phyloP scores from a whole-genome alignment of 1,139 yeast genomes.

The Blastobotrys aristatus region DNA sequence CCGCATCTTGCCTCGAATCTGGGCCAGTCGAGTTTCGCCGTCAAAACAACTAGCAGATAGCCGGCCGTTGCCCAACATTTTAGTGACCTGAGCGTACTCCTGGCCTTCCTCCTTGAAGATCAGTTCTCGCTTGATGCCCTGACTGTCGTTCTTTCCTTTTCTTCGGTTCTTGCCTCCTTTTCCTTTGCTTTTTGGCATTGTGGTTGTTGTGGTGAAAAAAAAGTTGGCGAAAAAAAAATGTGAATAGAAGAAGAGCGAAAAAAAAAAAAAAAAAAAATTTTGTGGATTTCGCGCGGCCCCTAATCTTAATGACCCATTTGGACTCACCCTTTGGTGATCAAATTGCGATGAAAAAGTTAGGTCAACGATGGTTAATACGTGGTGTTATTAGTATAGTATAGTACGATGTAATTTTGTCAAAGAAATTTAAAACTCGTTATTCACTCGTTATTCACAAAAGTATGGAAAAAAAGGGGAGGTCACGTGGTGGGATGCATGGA shows the following conservation, averaged over 20 bases:
- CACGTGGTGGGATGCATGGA: not conserved
- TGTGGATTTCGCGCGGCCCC: no score
- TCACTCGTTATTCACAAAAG: no score
- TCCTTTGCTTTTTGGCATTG: conserved; percentile 53
- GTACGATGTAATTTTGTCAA: no score
- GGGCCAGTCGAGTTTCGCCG: conserved; percentile 90
- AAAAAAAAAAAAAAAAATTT: no score
- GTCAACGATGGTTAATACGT: no score
- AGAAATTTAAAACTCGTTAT: no score
- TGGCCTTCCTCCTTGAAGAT: conserved; percentile 92
- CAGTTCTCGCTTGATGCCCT: conserved; percentile 90
- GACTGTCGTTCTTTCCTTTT: conserved; percentile 97
- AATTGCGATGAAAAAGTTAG: no score
- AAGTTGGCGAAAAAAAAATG: not conserved
- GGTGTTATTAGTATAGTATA: no score
- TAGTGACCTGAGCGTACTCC: conserved; percentile 96
- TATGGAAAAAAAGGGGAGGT: not conserved
- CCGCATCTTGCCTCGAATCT: conserved; percentile 97
- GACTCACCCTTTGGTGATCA: no score
- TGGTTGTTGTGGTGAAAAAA: not conserved
- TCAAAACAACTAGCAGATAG: conserved; percentile 94
- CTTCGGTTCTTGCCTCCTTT: conserved; percentile 75
- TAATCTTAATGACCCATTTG: no score
- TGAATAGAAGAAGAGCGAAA: not conserved
- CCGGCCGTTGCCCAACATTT: conserved; percentile 98